These are phyloP conservation scores for Boletus barrowsii DNA, from an alignment of 768 basidiomycete genomes.

Conservation along the genomic window DNA sequence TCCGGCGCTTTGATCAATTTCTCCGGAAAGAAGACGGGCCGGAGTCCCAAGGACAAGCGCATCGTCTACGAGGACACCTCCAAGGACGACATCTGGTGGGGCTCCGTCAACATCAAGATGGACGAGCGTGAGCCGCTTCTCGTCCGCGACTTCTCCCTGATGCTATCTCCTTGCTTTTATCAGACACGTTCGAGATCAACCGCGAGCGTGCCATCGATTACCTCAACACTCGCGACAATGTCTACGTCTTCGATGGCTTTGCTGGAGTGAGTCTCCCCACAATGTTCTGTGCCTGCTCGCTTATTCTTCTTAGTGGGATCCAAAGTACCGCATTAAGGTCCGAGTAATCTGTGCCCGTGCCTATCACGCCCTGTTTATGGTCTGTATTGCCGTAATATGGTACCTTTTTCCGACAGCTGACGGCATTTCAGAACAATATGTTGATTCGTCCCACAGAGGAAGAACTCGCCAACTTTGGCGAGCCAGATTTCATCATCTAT, in stretches of 20 bases:
- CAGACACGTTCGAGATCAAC: constrained; percentile 98
- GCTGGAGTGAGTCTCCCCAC: constrained; percentile 61
- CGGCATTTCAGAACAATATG: constrained; percentile 82
- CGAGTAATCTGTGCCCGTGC: constrained; percentile 98
- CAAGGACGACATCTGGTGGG: constrained; percentile 99
- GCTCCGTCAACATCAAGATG: constrained; percentile 98
- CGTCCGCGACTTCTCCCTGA: background rate
- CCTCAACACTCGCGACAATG: constrained; percentile 96
- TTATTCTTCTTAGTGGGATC: constrained; percentile 73
- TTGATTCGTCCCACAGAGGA: constrained; percentile 96
- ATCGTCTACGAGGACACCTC: constrained; percentile 97
- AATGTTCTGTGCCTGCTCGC: background rate
- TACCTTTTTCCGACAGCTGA: constrained; percentile 8
- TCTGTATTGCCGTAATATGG: constrained; percentile 36
- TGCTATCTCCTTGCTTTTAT: constrained; percentile 3
- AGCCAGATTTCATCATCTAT: constrained; percentile 99
- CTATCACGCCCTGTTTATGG: constrained; percentile 99
- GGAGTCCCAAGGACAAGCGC: constrained; percentile 98
- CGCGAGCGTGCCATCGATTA: constrained; percentile 99
- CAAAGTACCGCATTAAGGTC: constrained; percentile 99
- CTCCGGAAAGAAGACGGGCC: constrained; percentile 98
- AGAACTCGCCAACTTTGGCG: constrained; percentile 91
- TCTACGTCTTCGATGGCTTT: constrained; percentile 96
- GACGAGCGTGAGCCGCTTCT: constrained; percentile 72
- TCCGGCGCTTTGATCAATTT: constrained; percentile 99